Base-by-base conservation (phyloP, 2,329 filamentous ascomycete genomes). In the Septoria linicola region DNA sequence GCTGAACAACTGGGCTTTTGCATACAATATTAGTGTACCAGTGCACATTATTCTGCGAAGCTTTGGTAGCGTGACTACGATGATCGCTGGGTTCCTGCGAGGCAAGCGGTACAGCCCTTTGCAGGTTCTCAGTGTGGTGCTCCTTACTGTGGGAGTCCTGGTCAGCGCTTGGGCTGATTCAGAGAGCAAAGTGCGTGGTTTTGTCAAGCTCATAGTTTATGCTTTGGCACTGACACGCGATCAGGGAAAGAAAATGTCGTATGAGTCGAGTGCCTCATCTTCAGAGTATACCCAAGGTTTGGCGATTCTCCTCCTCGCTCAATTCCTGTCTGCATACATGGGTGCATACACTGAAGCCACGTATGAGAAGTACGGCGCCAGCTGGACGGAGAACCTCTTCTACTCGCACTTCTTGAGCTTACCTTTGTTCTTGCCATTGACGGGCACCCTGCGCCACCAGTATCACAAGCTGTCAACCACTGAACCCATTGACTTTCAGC, bases 1-100 rank as follows among this genome's bases (percentile, higher is more conserved):
- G 51, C 74, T 99, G 66, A 99, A 99, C 73, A 99, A 99, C 65
- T 92, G 92, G 76, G 93, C 92, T 5, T 99, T 99, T 70, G 91
- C 89, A 57, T 99, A 96, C 73, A 85, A 90, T 62, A 97, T 99
- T 50, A 96, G 90, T 5, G 89, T 99, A 0, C 93, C 93, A 1
- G 84, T 99, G 41, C 93, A 99, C 67, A 99, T 99, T 63, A 97
- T 99, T 60, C 77, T 99, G 23, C 83, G 93, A 46, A 96, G 91
- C 41, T 95, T 92, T 42, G 93, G 93, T 13, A 96, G 91, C 63
- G 95, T 97, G 56, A 95, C 91, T 3, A 97, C 93, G 7, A 95
- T 99, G 82, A 72, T 85, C 13, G 89, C 92, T n/a, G 93, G 93
- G 2, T 90, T 85, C 65, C 61, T 95, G 11, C 90, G 86, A 65